Evolutionary conservation across 257 asterid species (phyloP).

Genomic region (Jacaranda copaia): DNA sequence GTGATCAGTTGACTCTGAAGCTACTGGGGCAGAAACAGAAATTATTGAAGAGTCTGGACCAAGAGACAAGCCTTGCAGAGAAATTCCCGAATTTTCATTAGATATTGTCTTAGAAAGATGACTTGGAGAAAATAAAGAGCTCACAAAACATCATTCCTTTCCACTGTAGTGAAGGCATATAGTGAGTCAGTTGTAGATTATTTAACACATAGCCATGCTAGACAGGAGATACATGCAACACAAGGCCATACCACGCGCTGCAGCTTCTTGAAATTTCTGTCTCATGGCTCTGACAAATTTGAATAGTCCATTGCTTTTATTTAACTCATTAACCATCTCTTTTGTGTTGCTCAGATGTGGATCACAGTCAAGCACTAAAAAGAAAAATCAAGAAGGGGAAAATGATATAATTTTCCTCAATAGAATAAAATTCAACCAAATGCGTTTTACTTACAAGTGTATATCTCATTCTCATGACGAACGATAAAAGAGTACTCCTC

Average conservation of each 20-base stretch:
- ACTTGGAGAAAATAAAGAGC: conserved; percentile 16
- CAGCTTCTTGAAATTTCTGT: conserved; percentile 76
- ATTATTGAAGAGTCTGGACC: conserved; percentile 56
- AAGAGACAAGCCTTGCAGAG: conserved; percentile 42
- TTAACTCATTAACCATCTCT: conserved; percentile 68
- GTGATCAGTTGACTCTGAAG: conserved; percentile 69
- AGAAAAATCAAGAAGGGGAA: conserved; percentile 23
- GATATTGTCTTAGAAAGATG: conserved; percentile 39
- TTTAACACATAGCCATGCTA: not conserved
- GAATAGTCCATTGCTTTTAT: conserved; percentile 76
- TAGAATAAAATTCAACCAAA: conserved; percentile 26
- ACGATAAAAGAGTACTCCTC: conserved; percentile 77
- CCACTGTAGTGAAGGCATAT: not conserved
- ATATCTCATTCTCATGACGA: conserved; percentile 75
- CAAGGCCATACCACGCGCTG: conserved; percentile 54
- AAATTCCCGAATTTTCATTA: conserved; percentile 51
- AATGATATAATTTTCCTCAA: conserved; percentile 21
- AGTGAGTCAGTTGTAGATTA: not conserved
- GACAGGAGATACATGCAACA: conserved; percentile 14
- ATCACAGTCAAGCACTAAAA: conserved; percentile 71
- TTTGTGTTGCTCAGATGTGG: conserved; percentile 67
- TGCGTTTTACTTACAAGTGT: conserved; percentile 65
- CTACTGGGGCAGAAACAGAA: conserved; percentile 66
- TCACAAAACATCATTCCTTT: not conserved
- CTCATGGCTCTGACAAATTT: conserved; percentile 88